phyloP scores from a whole-genome alignment of 1,284 basidiomycete species.

The Neonothopanus nambi region DNA sequence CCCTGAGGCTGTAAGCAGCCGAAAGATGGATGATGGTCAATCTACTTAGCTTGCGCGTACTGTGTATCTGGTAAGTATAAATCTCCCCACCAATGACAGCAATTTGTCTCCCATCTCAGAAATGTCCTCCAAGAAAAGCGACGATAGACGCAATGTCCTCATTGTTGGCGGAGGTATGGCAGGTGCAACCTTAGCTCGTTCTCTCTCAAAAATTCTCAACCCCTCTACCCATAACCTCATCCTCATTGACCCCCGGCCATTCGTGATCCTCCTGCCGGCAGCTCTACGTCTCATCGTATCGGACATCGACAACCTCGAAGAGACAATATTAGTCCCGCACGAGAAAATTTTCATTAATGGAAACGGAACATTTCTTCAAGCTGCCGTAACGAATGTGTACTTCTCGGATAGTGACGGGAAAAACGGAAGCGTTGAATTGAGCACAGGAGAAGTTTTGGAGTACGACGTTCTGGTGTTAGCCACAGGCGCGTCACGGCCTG shows the following conservation, averaged over 20 bases:
- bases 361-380: slow-evolving; percentile 47
- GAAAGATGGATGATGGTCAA: too few species aligned
- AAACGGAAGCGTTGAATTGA: slow-evolving; percentile 47
- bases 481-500: slow-evolving; percentile 56
- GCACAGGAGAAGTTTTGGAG: slow-evolving; percentile 46
- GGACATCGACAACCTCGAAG: slow-evolving; percentile 36
- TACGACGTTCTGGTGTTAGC: slow-evolving; percentile 60
- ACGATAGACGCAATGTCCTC: slow-evolving; percentile 29
- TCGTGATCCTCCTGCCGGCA: slow-evolving; percentile 36
- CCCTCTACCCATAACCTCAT: slow-evolving; percentile 35
- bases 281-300: slow-evolving; percentile 42
- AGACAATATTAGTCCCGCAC: slow-evolving; percentile 39
- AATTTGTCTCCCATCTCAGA: background rate
- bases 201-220: slow-evolving; percentile 40
- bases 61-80: too few species aligned
- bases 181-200: slow-evolving; percentile 33
- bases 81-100: background rate
- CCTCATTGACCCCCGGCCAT: slow-evolving; percentile 41
- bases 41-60: too few species aligned
- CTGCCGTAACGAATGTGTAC: background rate
- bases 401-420: slow-evolving; percentile 23
- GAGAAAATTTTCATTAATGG: slow-evolving; percentile 48
- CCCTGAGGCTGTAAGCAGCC: too few species aligned
- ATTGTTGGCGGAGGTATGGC: slow-evolving; percentile 45
- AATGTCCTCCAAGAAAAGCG: background rate